Percentiles rank a stretch among this genome's conserved stretches.
Evolutionary conservation across 345 rosid genomes (phyloP).

Genomic region (Boechera divaricarpa): DNA sequence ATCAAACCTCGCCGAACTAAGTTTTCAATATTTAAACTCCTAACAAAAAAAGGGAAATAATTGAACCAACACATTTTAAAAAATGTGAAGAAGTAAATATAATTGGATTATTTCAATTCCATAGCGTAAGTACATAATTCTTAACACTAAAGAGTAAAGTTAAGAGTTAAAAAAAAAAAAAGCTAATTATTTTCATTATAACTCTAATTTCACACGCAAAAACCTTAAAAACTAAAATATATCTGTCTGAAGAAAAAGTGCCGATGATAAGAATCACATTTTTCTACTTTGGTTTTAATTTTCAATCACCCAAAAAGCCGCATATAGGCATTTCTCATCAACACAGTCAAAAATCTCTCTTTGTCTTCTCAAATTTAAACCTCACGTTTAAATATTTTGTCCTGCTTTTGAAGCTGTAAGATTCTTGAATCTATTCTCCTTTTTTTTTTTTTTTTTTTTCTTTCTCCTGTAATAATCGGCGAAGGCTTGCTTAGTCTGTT

Average conservation of each 20-base stretch:
- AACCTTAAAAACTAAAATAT: neutral
- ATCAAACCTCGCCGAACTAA: neutral
- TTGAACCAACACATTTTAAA: neutral
- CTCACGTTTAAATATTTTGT: slow-evolving; percentile 14
- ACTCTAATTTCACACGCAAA: slow-evolving; percentile 4
- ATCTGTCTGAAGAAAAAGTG: slow-evolving; percentile 16
- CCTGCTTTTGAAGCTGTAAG: slow-evolving; percentile 20
- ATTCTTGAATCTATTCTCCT: slow-evolving; percentile 39
- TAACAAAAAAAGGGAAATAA: neutral
- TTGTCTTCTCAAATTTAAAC: slow-evolving; percentile 26
- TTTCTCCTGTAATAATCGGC: slow-evolving; percentile 18
- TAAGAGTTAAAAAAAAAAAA: neutral
- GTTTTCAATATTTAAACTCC: neutral
- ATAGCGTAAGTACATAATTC: neutral
- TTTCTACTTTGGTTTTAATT: slow-evolving; percentile 5
- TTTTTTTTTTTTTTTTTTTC: neutral
- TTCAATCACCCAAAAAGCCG: slow-evolving; percentile 18
- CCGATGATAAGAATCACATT: slow-evolving; percentile 5
- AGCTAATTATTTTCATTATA: neutral
- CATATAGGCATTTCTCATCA: slow-evolving; percentile 32
- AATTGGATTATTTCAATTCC: too few species aligned
- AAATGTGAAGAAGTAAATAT: too few species aligned
- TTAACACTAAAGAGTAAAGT: neutral
- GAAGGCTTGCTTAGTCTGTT: slow-evolving; percentile 19
- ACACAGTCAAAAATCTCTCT: slow-evolving; percentile 29